Base-by-base conservation (phyloP, 2,329 filamentous ascomycete genomes). In the Stagonosporopsis rhizophila region DNA sequence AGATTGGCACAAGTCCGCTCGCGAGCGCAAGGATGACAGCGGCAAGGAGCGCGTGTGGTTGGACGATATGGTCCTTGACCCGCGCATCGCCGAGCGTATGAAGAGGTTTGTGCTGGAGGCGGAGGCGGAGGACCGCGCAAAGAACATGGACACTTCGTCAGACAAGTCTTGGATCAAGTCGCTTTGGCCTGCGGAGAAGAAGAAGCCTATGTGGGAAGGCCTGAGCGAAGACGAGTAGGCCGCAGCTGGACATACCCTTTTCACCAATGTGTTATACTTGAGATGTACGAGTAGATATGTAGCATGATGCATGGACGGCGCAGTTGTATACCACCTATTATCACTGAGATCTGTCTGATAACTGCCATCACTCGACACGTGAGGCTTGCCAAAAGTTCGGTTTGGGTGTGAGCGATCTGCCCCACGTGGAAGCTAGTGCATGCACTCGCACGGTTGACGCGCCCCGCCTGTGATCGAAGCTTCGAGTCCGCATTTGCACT, bases 1-100 rank as follows among this genome's bases (percentile, higher is more conserved):
- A 40, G 86, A 94, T 73, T 96, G 92, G 92, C 87, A 89, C 75
- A 96, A 96, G 78, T 87, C 84, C n/a, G 85, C 88, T 6, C 87
- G 85, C 77, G 70, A 83, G 71, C 72, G 79, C 69, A 77, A 83
- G 73, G 66, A 78, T 70, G 80, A 83, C 48, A 78, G 78, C 56
- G 80, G 80, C 52, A 77, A 77, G 35, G 79, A 82, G 52, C 86
- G 84, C 66, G 87, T 93, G 45, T 96, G 91, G 90, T 76, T 89
- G 8, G 85, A 88, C 50, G 84, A 87, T 11, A 80, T 97, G 48
- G 87, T 90, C 2, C 73, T 96, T 9, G 93, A 99, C 72, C 78
- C 85, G 12, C 84, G 93, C 34, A 87, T 97, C 59, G 85, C 85
- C 5, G 82, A 83, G 68, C 87, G 91, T 49, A 97, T 98, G 94